A percentile compares a stretch with the other conserved stretches of the same genome.
These are phyloP conservation scores for Shiraia sp. DNA, from an alignment of 2,329 filamentous ascomycete species.

Conservation along the genomic window DNA sequence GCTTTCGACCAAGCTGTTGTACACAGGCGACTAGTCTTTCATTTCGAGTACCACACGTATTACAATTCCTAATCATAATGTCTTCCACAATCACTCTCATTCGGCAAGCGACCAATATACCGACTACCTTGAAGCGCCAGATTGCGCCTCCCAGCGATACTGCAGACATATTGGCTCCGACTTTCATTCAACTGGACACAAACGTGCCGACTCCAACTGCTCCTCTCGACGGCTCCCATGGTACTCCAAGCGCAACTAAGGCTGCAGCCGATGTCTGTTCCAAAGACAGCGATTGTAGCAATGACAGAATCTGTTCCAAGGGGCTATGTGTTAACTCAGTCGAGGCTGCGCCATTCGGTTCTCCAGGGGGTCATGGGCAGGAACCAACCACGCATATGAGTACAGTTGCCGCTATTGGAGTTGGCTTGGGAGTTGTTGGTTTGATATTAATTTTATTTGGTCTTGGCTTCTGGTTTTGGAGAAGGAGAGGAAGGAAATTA, in stretches of 20 bases:
- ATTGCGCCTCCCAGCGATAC: conserved; percentile 4
- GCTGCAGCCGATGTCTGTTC: conserved; percentile 23
- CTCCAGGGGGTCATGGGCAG: conserved; percentile 18
- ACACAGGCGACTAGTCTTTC: background rate
- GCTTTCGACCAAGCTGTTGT: no score
- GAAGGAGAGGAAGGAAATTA: conserved; percentile 14
- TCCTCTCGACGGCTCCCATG: background rate
- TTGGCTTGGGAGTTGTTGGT: conserved; percentile 30
- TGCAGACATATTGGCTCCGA: background rate
- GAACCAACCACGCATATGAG: conserved; percentile 22
- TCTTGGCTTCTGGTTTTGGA: conserved; percentile 29
- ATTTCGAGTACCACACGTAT: background rate
- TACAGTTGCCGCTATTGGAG: conserved; percentile 26
- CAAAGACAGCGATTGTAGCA: conserved; percentile 27
- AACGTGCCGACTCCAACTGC: background rate
- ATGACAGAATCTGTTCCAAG: conserved; percentile 27
- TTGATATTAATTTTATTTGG: conserved; percentile 24
- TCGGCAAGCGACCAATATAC: conserved; percentile 6
- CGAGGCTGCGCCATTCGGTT: conserved; percentile 25
- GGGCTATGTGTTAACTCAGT: conserved; percentile 20
- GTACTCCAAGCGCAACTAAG: conserved; percentile 8
- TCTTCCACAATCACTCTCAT: conserved; percentile 22
- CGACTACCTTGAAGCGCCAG: background rate
- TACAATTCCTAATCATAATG: conserved; percentile 32
- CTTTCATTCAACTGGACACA: no score